Conservation (phyloP, 2,329 filamentous ascomycete genomes). For the Trichoderma sp. region DNA sequence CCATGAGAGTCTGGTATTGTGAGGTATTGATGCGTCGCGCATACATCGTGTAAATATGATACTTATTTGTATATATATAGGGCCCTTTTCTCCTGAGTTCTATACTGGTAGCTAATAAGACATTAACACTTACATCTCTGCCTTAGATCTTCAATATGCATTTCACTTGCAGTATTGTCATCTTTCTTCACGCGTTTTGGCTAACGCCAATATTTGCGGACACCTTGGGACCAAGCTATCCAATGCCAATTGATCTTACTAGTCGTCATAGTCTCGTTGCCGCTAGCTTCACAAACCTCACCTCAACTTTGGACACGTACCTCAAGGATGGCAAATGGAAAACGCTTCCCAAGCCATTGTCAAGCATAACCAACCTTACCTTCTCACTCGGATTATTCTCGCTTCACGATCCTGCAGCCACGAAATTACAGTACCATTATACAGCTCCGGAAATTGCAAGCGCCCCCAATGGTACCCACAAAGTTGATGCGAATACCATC, state of each 20-base stretch:
- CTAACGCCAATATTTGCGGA: background rate
- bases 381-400: background rate
- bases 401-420: background rate
- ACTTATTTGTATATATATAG: background rate
- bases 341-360: background rate
- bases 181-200: background rate
- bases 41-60: background rate
- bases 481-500: background rate
- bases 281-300: background rate
- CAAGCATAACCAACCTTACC: background rate
- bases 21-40: background rate
- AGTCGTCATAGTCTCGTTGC: background rate
- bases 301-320: background rate
- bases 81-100: background rate
- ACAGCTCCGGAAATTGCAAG: background rate
- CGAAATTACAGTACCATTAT: background rate
- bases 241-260: background rate
- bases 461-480: background rate
- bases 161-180: background rate
- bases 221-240: background rate
- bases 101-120: background rate
- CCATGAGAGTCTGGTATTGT: background rate
- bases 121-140: background rate
- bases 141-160: background rate
- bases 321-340: background rate